Conservation (phyloP, 2,329 filamentous ascomycete genomes). For the Lachnellula hyalina region DNA sequence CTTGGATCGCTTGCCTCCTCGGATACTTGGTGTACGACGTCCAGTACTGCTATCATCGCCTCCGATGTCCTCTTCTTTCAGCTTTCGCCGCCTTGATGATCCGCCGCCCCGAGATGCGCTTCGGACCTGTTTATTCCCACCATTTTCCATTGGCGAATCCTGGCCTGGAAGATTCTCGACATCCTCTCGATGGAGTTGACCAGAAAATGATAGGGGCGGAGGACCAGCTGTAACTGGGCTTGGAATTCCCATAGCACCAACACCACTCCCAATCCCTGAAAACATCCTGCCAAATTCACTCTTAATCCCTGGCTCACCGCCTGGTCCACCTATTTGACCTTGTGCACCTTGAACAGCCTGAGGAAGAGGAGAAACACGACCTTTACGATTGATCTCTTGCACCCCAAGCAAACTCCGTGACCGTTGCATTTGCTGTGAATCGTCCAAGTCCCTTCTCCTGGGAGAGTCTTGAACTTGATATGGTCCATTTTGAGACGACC, state of each 20-base stretch:
- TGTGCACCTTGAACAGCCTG: constrained; percentile 93
- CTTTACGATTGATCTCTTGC: constrained; percentile 70
- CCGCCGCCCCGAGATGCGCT: constrained; percentile 38
- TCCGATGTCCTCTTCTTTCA: constrained; percentile 67
- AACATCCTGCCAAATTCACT: constrained; percentile 94
- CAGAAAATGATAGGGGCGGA: constrained; percentile 44
- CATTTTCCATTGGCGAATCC: constrained; percentile 36
- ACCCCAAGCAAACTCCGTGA: constrained; percentile 68
- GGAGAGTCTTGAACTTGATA: constrained; percentile 42
- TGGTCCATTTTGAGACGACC: constrained; percentile 37
- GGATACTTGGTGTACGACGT: constrained; percentile 50
- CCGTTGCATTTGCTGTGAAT: constrained; percentile 51
- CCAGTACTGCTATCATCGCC: constrained; percentile 66
- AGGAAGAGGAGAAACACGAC: constrained; percentile 79
- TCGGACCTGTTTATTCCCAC: constrained; percentile 35
- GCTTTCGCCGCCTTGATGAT: constrained; percentile 56
- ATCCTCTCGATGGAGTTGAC: constrained; percentile 49
- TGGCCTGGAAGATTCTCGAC: constrained; percentile 37
- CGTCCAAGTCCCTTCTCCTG: constrained; percentile 38
- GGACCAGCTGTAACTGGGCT: constrained; percentile 46
- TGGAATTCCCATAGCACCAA: constrained; percentile 44
- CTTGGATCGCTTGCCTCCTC: constrained; percentile 61
- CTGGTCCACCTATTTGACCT: constrained; percentile 69
- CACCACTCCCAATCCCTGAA: constrained; percentile 76
- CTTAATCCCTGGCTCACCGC: constrained; percentile 84